A percentile compares a stretch with the other conserved stretches of the same genome.
phyloP scores from a whole-genome alignment of 2,329 filamentous ascomycete species.

The Diaporthe nobilis region DNA sequence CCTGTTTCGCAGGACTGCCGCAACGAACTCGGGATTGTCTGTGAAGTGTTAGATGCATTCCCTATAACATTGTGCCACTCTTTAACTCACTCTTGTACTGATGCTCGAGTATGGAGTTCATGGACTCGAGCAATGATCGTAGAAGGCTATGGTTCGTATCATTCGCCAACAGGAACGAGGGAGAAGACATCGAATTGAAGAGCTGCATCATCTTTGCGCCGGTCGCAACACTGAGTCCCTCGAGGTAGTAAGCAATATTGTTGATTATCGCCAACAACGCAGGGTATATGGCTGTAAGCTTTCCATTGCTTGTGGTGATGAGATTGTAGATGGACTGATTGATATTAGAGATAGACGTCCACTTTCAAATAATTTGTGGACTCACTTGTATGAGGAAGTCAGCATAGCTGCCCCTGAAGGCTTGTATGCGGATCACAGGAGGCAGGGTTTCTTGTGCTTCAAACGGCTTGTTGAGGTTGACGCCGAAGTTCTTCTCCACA shows the following conservation, averaged over 20 bases:
- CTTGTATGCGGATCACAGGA: constrained; percentile 81
- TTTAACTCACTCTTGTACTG: constrained; percentile 78
- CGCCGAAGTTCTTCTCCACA: constrained; percentile 90
- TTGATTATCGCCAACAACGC: constrained; percentile 93
- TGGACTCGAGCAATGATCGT: constrained; percentile 85
- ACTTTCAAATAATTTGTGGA: constrained; percentile 34
- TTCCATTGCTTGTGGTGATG: constrained; percentile 92
- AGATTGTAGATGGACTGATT: constrained; percentile 87
- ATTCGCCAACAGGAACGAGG: constrained; percentile 91
- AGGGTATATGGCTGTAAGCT: constrained; percentile 91
- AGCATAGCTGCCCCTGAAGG: constrained; percentile 91
- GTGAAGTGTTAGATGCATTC: constrained; percentile 41
- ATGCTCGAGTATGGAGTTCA: constrained; percentile 92
- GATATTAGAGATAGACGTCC: constrained; percentile 50
- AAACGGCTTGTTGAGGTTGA: constrained; percentile 90
- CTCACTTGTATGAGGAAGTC: constrained; percentile 92
- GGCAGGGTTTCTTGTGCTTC: constrained; percentile 91
- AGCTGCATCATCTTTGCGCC: constrained; percentile 89
- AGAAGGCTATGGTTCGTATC: constrained; percentile 90
- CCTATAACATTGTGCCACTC: neutral
- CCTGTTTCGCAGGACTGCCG: constrained; percentile 82
- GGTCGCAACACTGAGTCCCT: constrained; percentile 80
- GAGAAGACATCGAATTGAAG: constrained; percentile 92
- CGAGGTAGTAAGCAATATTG: constrained; percentile 89
- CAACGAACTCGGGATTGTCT: constrained; percentile 88